phyloP scores from a whole-genome alignment of 1,284 basidiomycete species.

The Cerrena zonata region DNA sequence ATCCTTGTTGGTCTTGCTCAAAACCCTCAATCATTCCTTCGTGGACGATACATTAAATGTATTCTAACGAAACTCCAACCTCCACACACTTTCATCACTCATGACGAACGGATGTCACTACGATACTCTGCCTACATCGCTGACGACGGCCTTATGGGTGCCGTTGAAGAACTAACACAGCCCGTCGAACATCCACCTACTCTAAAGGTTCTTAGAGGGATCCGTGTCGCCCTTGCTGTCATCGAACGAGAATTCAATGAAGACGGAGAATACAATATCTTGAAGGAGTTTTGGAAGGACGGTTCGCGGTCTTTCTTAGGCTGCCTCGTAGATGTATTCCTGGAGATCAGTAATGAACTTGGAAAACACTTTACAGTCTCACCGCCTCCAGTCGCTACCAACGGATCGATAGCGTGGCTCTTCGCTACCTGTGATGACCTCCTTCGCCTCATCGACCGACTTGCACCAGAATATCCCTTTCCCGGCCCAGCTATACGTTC shows the following conservation, averaged over 20 bases:
- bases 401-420: conserved; percentile 44
- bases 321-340: conserved; percentile 48
- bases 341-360: conserved; percentile 45
- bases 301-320: conserved; percentile 48
- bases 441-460: conserved; percentile 42
- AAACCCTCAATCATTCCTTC: conserved; percentile 56
- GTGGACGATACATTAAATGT: conserved; percentile 49
- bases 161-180: conserved; percentile 53
- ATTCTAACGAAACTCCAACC: conserved; percentile 47
- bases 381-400: conserved; percentile 25
- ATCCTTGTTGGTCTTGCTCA: conserved; percentile 56
- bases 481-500: conserved; percentile 43
- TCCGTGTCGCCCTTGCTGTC: conserved; percentile 59
- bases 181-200: conserved; percentile 46
- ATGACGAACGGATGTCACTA: conserved; percentile 52
- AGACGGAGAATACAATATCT: conserved; percentile 45
- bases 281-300: conserved; percentile 56
- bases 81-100: conserved; percentile 55
- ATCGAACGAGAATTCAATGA: conserved; percentile 48
- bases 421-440: conserved; percentile 50
- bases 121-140: conserved; percentile 56
- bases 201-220: conserved; percentile 43
- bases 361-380: conserved; percentile 43
- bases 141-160: conserved; percentile 59
- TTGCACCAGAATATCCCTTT: conserved; percentile 43